Conservation (phyloP, 371 early-diverging fungal species). For the Encephalitozoon hellem region DNA sequence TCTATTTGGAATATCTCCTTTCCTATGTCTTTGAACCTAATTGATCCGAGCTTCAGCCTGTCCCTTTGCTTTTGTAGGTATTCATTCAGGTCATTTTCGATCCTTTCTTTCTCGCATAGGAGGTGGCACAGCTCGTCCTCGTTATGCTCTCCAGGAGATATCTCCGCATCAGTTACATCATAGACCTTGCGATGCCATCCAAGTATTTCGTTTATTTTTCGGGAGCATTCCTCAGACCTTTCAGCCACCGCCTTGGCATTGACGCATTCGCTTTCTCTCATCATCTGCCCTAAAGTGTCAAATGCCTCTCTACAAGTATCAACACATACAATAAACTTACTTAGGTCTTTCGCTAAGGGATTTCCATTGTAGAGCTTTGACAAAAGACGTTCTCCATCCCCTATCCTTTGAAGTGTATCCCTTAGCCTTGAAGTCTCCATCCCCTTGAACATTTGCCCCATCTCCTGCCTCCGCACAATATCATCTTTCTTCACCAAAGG, state of each 20-base stretch:
- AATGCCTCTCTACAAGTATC: neutral
- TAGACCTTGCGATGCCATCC: neutral
- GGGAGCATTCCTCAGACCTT: neutral
- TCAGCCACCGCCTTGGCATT: no score
- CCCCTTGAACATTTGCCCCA: conserved; percentile 69
- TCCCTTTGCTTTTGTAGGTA: conserved; percentile 37
- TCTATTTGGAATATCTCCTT: conserved; percentile 89
- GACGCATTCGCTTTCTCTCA: neutral
- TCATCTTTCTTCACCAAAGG: conserved; percentile 54
- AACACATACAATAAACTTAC: conserved; percentile 3
- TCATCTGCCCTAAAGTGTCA: neutral
- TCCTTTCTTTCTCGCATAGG: conserved; percentile 12
- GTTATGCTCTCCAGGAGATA: conserved; percentile 43
- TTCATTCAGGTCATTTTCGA: conserved; percentile 35
- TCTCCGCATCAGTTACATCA: conserved; percentile 25
- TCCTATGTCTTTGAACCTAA: conserved; percentile 71
- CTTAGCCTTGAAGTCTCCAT: conserved; percentile 47
- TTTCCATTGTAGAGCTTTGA: conserved; percentile 75
- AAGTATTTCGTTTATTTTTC: neutral
- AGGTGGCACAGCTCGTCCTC: conserved; percentile 37
- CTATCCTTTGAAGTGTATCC: conserved; percentile 62
- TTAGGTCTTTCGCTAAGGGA: conserved; percentile 64
- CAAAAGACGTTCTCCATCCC: conserved; percentile 81
- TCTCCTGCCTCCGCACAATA: conserved; percentile 76
- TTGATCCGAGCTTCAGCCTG: neutral